A percentile compares a stretch with the other conserved stretches of the same genome.
phyloP scores from a whole-genome alignment of 2,329 filamentous ascomycete genomes.

The Aspergillus ochraceus region DNA sequence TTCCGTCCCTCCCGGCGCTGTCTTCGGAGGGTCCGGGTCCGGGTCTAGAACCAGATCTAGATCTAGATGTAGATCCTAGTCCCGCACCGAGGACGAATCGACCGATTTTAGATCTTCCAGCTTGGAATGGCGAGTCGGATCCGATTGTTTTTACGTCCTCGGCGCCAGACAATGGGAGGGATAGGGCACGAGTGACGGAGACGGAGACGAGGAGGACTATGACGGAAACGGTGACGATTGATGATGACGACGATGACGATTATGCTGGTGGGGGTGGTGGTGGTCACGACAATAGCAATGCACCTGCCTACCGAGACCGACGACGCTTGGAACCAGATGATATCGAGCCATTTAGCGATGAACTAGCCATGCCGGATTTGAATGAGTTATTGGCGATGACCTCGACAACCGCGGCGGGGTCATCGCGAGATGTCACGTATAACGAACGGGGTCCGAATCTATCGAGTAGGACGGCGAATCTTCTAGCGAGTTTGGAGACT shows the following conservation, averaged over 20 bases:
- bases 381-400: slow-evolving; percentile 23
- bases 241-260: slow-evolving; percentile 33
- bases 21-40: slow-evolving; percentile 11
- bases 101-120: slow-evolving; percentile 7
- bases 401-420: background rate
- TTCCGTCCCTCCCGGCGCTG: background rate
- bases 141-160: slow-evolving; percentile 47
- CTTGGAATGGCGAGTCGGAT: slow-evolving; percentile 34
- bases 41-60: background rate
- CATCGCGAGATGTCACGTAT: slow-evolving; percentile 9
- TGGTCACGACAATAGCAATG: background rate
- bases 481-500: slow-evolving; percentile 37
- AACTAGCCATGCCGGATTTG: slow-evolving; percentile 25
- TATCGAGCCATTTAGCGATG: slow-evolving; percentile 38
- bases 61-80: background rate
- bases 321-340: slow-evolving; percentile 14
- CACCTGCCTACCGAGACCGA: too few species aligned
- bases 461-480: slow-evolving; percentile 42
- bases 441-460: slow-evolving; percentile 24
- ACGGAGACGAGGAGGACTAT: background rate
- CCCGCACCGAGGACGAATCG: background rate
- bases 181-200: background rate
- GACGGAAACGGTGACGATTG: slow-evolving; percentile 35
- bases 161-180: slow-evolving; percentile 25
- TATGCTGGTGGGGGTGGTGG: slow-evolving; percentile 4